These are phyloP conservation scores for Wallacemonas collosoma DNA, from an alignment of 208 protist genomes.

Conservation along the genomic window DNA sequence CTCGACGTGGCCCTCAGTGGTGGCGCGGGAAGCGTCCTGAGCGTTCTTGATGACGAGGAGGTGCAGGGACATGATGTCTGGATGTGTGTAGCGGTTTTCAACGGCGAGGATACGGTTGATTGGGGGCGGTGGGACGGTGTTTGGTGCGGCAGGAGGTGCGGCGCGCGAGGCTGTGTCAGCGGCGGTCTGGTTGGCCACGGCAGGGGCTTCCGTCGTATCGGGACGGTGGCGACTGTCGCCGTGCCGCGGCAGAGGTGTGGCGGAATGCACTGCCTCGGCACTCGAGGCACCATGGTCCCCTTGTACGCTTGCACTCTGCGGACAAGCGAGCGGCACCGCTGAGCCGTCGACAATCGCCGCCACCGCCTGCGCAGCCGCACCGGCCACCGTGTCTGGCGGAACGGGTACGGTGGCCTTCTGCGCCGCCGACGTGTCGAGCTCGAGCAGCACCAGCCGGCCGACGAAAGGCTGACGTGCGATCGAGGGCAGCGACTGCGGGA, in stretches of 20 bases:
- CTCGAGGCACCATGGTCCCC: slow-evolving; percentile 2
- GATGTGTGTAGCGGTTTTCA: slow-evolving; percentile 37
- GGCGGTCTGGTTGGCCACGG: too few relatives aligned
- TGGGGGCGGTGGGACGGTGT: slow-evolving; percentile 3
- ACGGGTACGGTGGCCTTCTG: neutral
- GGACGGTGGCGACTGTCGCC: neutral
- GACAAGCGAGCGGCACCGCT: neutral
- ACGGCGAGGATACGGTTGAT: slow-evolving; percentile 51
- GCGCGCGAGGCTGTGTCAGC: neutral
- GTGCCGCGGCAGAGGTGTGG: neutral
- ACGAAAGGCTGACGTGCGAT: slow-evolving; percentile 6
- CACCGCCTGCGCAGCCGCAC: neutral
- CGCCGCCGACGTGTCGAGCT: slow-evolving; percentile 9
- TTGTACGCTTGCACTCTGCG: neutral
- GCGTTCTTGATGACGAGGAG: neutral
- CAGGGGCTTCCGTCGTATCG: too few relatives aligned
- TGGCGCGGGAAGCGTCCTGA: neutral
- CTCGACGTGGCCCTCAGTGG: neutral
- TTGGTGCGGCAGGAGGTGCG: slow-evolving; percentile 17
- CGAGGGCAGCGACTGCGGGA: neutral
- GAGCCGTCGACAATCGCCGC: neutral
- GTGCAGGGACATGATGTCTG: slow-evolving; percentile 20
- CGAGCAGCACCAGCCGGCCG: slow-evolving; percentile 38
- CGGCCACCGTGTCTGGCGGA: neutral
- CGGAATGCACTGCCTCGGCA: neutral